Evolutionary conservation across 345 rosid species (phyloP).

Genomic region (Eucalyptus sp.): DNA sequence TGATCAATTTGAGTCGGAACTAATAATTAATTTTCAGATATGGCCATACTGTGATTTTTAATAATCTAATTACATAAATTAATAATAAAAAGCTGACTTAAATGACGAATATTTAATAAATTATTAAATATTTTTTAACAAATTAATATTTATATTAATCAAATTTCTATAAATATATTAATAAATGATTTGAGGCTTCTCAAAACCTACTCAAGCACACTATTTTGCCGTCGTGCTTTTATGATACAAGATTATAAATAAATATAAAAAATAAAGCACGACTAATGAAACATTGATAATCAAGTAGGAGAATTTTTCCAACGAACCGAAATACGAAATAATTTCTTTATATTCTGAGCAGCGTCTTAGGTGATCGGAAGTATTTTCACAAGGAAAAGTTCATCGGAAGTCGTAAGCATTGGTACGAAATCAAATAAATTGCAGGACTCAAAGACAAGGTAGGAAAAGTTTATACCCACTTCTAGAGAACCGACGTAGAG

Average conservation of each 20-base stretch:
- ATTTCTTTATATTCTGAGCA: neutral
- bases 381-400: no score
- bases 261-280: neutral
- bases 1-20: fast-evolving
- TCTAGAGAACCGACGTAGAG: no score
- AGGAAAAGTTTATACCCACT: no score
- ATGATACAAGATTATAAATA: neutral
- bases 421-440: no score
- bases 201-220: neutral
- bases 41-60: neutral
- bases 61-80: neutral
- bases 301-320: neutral
- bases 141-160: neutral
- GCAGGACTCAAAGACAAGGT: no score
- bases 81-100: neutral
- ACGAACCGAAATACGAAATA: neutral
- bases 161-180: neutral
- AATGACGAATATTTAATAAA: neutral
- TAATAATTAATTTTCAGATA: neutral
- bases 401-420: no score
- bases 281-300: neutral
- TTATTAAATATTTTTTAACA: fast-evolving
- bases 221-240: neutral
- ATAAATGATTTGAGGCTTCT: neutral
- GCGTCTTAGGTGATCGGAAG: no score